These are phyloP conservation scores for Metarhizium album DNA, from an alignment of 2,329 filamentous ascomycete genomes.

Conservation along the genomic window DNA sequence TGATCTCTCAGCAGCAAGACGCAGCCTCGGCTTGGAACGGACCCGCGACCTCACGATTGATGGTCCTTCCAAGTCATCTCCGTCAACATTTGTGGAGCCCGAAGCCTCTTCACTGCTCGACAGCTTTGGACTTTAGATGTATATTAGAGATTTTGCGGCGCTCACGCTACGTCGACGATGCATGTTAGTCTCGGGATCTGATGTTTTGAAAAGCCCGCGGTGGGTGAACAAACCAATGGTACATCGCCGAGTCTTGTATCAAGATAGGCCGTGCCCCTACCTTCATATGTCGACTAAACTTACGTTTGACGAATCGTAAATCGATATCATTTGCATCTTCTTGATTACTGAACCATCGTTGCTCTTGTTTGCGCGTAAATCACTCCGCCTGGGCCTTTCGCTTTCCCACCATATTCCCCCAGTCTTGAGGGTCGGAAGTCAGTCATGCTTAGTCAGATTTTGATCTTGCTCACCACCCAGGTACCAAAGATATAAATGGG, in stretches of 20 bases:
- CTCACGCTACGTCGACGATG: not conserved
- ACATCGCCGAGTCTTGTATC: not conserved
- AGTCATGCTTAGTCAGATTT: too few relatives aligned
- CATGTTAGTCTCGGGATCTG: not conserved
- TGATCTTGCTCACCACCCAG: too few relatives aligned
- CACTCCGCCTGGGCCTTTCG: too few relatives aligned
- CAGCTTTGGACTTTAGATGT: constrained; percentile 72
- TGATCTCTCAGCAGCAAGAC: constrained; percentile 46
- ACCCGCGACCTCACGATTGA: constrained; percentile 7
- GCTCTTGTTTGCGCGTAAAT: too few relatives aligned
- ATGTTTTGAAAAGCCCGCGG: not conserved
- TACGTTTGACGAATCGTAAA: too few relatives aligned
- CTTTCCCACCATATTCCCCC: too few relatives aligned
- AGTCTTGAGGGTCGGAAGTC: too few relatives aligned
- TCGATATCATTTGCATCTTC: too few relatives aligned
- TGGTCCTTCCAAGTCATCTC: constrained; percentile 39
- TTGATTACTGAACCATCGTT: too few relatives aligned
- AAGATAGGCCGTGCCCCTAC: not conserved
- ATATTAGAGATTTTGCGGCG: not conserved
- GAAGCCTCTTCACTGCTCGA: constrained; percentile 80
- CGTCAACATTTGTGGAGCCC: constrained; percentile 85
- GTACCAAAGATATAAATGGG: too few relatives aligned
- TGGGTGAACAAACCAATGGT: not conserved
- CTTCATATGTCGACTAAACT: not conserved
- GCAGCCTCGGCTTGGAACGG: constrained; percentile 25